Base-by-base conservation (phyloP, 768 basidiomycete species). In the Kwoniella dendrophila region DNA sequence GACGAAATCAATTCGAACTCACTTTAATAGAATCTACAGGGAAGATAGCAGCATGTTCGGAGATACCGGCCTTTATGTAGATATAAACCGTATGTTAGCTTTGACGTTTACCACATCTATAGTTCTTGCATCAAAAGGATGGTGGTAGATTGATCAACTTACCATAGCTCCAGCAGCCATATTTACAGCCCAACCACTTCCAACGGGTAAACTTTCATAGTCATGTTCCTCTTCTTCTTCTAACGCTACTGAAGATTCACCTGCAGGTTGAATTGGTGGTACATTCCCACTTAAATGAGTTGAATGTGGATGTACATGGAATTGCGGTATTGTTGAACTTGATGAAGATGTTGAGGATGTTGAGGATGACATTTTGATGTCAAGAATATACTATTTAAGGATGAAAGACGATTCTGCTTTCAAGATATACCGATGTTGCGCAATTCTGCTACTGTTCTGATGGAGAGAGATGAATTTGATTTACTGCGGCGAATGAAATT, bases 1-100 rank as follows among this genome's bases (percentile, higher is more conserved):
- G 5, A 24, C 16, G 20, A 45, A 16, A 8, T n/a, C 20, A 56
- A 16, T 4, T 18, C 3, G 16, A 11, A 81, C 87, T 62, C 60
- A 90, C 96, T 84, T 99, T 99, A 78, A 99, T 97, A 74, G 92
- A 95, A 82, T 99, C 96, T 66, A 98, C 82, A 4, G 96, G 96
- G 78, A 90, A 99, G 89, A 99, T 98, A 77, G 96, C 92, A 30
- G 93, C 90, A 81, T 99, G 96, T 79, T 99, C 96, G 56, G 94
- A 93, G 71, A 99, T 98, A 63, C 96, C 96, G 71, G 96, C 96
- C 93, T 95, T 77, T 26, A 33, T 56, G 47, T 27, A 8, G n/a
- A 32, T 7, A 6, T 27, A 1, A n/a, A n/a, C n/a, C 32, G 50
- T 12, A 24, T 7, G 10, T 24, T 12, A 20, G 8, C 22, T 44